phyloP scores from a whole-genome alignment of 352 stramenopile species.

The Phytophthora pluvialis region DNA sequence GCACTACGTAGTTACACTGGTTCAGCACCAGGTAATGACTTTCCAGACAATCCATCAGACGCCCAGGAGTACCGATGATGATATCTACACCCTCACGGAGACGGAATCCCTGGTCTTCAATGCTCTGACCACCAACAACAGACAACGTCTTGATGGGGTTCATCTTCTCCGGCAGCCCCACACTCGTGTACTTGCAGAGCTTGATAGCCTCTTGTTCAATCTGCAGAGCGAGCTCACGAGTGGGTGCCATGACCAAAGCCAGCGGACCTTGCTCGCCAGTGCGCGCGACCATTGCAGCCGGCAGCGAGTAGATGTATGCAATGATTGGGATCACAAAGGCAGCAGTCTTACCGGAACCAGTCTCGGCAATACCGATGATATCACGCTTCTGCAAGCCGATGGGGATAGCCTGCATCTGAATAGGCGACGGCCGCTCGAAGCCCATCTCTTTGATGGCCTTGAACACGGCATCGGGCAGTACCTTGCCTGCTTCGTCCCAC shows the following conservation, averaged over 20 bases:
- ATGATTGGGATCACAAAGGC: slow-evolving; percentile 98
- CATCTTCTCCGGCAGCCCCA: slow-evolving; percentile 64
- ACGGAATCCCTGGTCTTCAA: slow-evolving; percentile 97
- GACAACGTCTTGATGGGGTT: slow-evolving; percentile 83
- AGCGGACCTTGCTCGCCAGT: slow-evolving; percentile 95
- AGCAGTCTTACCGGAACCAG: slow-evolving; percentile 98
- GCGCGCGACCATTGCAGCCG: slow-evolving; percentile 78
- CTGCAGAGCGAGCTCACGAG: slow-evolving; percentile 97
- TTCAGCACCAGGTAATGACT: slow-evolving; percentile 98
- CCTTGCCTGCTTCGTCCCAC: slow-evolving; percentile 78
- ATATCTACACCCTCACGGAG: slow-evolving; percentile 97
- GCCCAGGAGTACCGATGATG: slow-evolving; percentile 98
- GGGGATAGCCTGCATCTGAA: slow-evolving; percentile 98
- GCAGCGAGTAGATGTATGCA: slow-evolving; percentile 94
- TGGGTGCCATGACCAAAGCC: slow-evolving; percentile 98
- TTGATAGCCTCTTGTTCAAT: slow-evolving; percentile 97
- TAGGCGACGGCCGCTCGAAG: slow-evolving; percentile 97
- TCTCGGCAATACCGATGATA: slow-evolving; percentile 99
- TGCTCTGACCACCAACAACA: slow-evolving; percentile 95
- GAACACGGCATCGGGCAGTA: slow-evolving; percentile 80
- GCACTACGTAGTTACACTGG: slow-evolving; percentile 99
- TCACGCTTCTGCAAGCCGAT: slow-evolving; percentile 96
- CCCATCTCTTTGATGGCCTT: slow-evolving; percentile 92
- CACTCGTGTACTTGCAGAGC: slow-evolving; percentile 88
- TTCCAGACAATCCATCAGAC: slow-evolving; percentile 98